phyloP scores from a whole-genome alignment of 768 basidiomycete species.

The Mycena epipterygia region DNA sequence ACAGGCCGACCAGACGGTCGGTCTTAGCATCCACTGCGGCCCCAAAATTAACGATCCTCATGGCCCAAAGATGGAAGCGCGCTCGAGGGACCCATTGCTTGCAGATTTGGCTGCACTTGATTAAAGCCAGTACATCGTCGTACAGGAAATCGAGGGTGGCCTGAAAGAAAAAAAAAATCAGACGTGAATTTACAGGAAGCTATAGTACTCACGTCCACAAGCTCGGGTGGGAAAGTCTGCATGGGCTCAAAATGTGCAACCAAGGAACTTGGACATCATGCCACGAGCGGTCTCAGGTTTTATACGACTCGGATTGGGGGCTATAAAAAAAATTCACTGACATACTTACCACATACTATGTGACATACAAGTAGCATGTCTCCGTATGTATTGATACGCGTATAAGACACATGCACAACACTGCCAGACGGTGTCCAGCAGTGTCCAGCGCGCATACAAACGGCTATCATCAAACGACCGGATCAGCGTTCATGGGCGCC shows the following conservation, averaged over 20 bases:
- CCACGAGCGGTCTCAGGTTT: not conserved
- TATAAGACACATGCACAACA: not conserved
- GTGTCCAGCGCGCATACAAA: too few relatives aligned
- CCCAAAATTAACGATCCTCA: conserved; percentile 2
- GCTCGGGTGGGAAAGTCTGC: not conserved
- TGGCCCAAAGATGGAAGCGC: conserved; percentile 9
- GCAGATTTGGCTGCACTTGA: conserved; percentile 11
- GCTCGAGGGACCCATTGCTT: not conserved
- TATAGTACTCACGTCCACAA: conserved; percentile 3
- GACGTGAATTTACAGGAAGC: too few relatives aligned
- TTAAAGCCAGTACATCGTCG: conserved; percentile 4
- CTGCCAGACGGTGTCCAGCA: not conserved
- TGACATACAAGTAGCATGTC: too few relatives aligned
- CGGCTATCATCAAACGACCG: too few relatives aligned
- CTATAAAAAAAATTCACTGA: not conserved
- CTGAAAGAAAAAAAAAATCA: not conserved
- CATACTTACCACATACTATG: too few relatives aligned
- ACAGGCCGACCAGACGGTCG: not conserved
- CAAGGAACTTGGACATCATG: not conserved
- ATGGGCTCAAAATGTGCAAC: not conserved
- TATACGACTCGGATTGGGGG: not conserved
- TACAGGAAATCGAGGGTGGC: conserved; percentile 7
- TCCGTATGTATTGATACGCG: too few relatives aligned
- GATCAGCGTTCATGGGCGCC: too few relatives aligned
- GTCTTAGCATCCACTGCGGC: not conserved